Evolutionary conservation across 1,284 basidiomycete genomes (phyloP).

Genomic region (Ganoderma lingzhi): DNA sequence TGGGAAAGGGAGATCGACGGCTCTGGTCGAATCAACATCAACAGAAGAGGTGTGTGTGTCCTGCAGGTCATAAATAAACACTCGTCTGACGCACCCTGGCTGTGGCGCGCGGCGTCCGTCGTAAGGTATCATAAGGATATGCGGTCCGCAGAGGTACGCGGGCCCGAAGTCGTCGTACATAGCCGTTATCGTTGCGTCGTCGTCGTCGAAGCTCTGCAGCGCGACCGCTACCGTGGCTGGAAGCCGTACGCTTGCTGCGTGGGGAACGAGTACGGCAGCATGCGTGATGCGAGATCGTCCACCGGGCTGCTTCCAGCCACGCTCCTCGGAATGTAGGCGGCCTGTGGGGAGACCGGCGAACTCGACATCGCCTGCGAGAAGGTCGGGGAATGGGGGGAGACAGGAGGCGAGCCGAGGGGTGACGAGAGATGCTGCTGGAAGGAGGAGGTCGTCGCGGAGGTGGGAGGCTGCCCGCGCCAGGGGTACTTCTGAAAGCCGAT

Average conservation of each 20-base stretch:
- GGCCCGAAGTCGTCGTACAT: not conserved
- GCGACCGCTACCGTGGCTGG: conserved; percentile 5
- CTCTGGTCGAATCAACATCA: conserved; percentile 21
- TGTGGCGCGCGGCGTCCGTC: conserved; percentile 20
- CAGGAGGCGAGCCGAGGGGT: conserved; percentile 26
- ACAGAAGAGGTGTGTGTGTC: conserved; percentile 8
- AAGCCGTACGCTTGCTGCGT: conserved; percentile 1
- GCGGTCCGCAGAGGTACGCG: not conserved
- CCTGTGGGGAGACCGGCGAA: conserved; percentile 25
- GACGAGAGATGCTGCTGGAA: conserved; percentile 38
- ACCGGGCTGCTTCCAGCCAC: conserved; percentile 6
- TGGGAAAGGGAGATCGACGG: conserved; percentile 27
- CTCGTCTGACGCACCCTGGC: conserved; percentile 13
- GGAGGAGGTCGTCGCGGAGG: conserved; percentile 29
- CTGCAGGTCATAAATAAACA: conserved; percentile 23
- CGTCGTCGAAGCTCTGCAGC: not conserved
- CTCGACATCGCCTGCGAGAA: conserved; percentile 22
- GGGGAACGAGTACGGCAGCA: conserved; percentile 11
- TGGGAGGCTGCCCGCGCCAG: conserved; percentile 26
- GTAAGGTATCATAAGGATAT: conserved; percentile 6
- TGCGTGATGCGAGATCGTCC: conserved; percentile 4
- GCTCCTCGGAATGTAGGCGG: conserved; percentile 24
- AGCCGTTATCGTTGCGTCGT: not conserved
- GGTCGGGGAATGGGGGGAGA: conserved; percentile 31
- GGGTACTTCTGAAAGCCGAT: conserved; percentile 60